Evolutionary conservation across 2,329 filamentous ascomycete species (phyloP).

Genomic region (Monosporascus sp.): DNA sequence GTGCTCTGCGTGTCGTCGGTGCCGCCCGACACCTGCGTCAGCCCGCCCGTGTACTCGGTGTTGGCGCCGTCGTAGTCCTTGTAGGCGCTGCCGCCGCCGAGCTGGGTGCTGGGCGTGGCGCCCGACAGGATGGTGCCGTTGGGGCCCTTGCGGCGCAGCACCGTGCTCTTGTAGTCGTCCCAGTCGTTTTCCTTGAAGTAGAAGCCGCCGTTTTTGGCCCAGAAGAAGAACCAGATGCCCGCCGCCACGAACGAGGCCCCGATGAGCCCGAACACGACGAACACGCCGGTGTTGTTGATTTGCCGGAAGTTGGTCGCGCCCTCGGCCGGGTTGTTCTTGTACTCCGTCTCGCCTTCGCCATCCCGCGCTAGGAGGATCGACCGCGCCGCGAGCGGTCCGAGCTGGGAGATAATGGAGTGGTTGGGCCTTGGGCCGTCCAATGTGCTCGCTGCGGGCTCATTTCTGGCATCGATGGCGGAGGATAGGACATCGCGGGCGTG

Average conservation of each 20-base stretch:
- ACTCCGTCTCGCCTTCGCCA: conserved; percentile 18
- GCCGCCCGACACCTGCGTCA: conserved; percentile 31
- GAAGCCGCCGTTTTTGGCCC: conserved; percentile 94
- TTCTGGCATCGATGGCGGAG: conserved; percentile 14
- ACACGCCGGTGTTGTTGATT: conserved; percentile 67
- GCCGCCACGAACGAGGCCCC: conserved; percentile 69
- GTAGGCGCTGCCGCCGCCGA: conserved; percentile 85
- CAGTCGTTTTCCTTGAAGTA: conserved; percentile 80
- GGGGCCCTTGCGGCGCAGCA: conserved; percentile 80
- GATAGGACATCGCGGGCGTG: conserved; percentile 24
- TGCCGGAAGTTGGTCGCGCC: conserved; percentile 50
- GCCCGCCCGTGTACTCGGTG: conserved; percentile 34
- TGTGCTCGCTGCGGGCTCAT: conserved; percentile 23
- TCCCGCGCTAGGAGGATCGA: conserved; percentile 39
- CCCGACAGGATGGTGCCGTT: conserved; percentile 83
- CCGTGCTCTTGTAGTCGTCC: conserved; percentile 97
- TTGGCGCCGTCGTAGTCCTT: conserved; percentile 58
- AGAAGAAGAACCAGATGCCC: conserved; percentile 97
- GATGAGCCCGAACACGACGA: conserved; percentile 81
- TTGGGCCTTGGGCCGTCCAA: conserved; percentile 13
- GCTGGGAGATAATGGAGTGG: conserved; percentile 18
- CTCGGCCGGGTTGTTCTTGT: conserved; percentile 33
- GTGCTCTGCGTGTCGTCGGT: conserved; percentile 43
- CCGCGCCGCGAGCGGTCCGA: conserved; percentile 39
- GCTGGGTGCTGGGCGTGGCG: conserved; percentile 73